Base-by-base conservation (phyloP, 163 green algal genomes). In the Volvox carteri region DNA sequence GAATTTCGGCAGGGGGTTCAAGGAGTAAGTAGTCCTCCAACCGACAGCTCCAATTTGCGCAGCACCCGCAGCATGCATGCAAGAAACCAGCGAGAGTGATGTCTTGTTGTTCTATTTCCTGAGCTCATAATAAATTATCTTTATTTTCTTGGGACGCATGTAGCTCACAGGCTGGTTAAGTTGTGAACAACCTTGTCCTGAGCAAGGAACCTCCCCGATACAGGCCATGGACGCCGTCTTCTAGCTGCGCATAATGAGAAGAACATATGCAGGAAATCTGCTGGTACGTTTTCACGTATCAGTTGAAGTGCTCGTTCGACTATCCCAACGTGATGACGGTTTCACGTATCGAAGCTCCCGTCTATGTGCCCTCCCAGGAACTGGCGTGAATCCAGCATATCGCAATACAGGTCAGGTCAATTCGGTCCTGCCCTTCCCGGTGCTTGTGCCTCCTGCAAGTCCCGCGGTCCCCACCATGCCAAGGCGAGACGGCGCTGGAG, bases 161-260 rank as follows among this genome's bases (percentile, higher is more conserved):
- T 4, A 65, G 28, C 54, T 65, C 6, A 65, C 25, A 23, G 54
- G 54, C 54, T 23, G 25, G 28, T 23, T 23, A 65, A 65, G 54
- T 8, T 11, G 54, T 65, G 54, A 65, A 19, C 28, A 23, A 23
- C 54, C 54, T 65, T 65, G 54, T 65, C 8, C 54, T 65, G 54
- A 19, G 28, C 4, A 30, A 30, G 54, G 54, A 65, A 65, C 54
- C 54, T 65, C 54, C 54, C 54, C 54, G 7, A n/a, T 80, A 70
- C 78, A 86, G 78, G 78, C 28, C 78, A 86, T n/a, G 78, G 78
- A 48, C 41, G 41, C 16, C 41, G 60, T 18, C n/a, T 86, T 35
- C 37, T 86, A 50, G 60, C 58, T 86, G 78, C 78, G n/a, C 56
- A 42, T 41, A 85, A 85, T 35, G 54, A 74, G 25, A 85, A 85